Base-by-base conservation (phyloP, 2,329 filamentous ascomycete species). In the Bipolaris victoriae region DNA sequence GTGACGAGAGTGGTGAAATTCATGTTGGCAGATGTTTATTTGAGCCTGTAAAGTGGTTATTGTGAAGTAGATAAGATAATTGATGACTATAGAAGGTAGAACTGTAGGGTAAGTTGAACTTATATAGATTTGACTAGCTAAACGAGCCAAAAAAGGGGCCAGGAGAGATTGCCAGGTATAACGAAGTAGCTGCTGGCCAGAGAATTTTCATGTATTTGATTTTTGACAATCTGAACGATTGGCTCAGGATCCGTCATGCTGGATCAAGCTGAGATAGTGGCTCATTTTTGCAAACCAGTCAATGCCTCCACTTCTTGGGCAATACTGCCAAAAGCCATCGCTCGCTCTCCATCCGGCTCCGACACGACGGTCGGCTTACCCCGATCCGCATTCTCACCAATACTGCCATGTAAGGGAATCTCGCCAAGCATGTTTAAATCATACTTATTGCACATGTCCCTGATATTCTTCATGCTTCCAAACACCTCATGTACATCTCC, bases 351-450 rank as follows among this genome's bases (percentile, higher is more conserved):
- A 1, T 87, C 74, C 7, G 94, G 92, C 75, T 96, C 91, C 1
- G 91, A 86, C 2, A 97, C 92, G 0, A 98, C 90, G 0, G 93
- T 97, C 3, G 95, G 95, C 75, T 90, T 92, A 1, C 95, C 95
- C 18, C 84, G 81, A 76, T 97, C 92, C 1, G 91, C 92, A 76
- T 97, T 91, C 54, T 91, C 89, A 57, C 92, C 96, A 20, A 98
- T 96, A 49, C 82, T 86, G 3, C 90, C 87, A 75, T 98, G 91
- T 47, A 99, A 82, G 5, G 94, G 94, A 39, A 99, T 89, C 73
- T 97, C 90, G 1, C 91, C 94, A 3, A 99, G 79, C 62, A 97
- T 86, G n/a, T 89, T 84, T 50, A 98, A 86, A 0, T 85, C 84
- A 41, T 93, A 82, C 56, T 91, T 87, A 33, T 81, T 76, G 69